A percentile compares a stretch with the other conserved stretches of the same genome.
phyloP scores from a whole-genome alignment of 352 stramenopile genomes.

The Halophytophthora polymorphica region DNA sequence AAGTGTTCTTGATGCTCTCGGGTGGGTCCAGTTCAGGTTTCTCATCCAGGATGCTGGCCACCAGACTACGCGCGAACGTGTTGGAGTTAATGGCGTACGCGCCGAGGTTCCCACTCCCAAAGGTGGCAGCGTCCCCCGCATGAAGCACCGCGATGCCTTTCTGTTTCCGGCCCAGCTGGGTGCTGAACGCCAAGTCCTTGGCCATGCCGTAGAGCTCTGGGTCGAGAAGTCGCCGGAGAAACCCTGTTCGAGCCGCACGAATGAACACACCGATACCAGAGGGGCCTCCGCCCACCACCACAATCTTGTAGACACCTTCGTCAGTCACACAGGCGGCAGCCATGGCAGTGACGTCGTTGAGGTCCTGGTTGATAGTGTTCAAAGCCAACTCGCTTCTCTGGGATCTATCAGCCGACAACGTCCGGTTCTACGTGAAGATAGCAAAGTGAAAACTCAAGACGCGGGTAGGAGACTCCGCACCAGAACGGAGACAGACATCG shows the following conservation, averaged over 20 bases:
- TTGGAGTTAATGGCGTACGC: slow-evolving; percentile 87
- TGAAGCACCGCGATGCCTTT: slow-evolving; percentile 67
- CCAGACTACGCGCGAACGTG: slow-evolving; percentile 71
- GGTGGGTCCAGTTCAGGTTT: slow-evolving; percentile 71
- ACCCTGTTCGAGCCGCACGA: slow-evolving; percentile 60
- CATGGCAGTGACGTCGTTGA: not conserved
- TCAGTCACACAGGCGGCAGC: slow-evolving; percentile 14
- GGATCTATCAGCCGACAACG: too few species aligned
- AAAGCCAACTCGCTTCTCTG: not conserved
- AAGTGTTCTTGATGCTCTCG: slow-evolving; percentile 72
- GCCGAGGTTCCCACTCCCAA: slow-evolving; percentile 69
- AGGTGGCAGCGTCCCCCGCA: slow-evolving; percentile 41
- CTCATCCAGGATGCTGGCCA: slow-evolving; percentile 76
- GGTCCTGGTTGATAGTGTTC: not conserved
- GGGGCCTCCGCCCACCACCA: slow-evolving; percentile 67
- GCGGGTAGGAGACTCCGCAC: too few species aligned
- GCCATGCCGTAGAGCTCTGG: slow-evolving; percentile 37
- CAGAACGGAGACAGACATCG: too few species aligned
- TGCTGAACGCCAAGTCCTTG: slow-evolving; percentile 37
- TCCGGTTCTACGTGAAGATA: too few species aligned
- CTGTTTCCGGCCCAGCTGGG: slow-evolving; percentile 38
- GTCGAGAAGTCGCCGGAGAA: slow-evolving; percentile 48
- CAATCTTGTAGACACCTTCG: slow-evolving; percentile 60
- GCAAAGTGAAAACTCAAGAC: too few species aligned
- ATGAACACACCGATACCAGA: slow-evolving; percentile 78